Conservation (phyloP, 352 stramenopile species). For the Pythium apleroticum region DNA sequence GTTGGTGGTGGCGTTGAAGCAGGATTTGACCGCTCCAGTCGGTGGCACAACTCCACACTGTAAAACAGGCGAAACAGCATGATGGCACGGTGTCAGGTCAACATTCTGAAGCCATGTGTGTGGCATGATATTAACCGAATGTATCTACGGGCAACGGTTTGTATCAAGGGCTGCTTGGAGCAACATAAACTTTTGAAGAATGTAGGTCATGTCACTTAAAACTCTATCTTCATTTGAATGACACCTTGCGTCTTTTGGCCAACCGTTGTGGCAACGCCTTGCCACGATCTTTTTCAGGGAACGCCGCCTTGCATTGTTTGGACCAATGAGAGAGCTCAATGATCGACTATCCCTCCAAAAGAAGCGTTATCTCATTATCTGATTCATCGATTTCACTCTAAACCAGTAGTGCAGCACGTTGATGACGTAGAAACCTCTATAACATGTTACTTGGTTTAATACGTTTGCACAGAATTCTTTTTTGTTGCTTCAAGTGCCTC, state of each 20-base stretch:
- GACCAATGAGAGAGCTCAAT: neutral
- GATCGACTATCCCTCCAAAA: neutral
- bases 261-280: too few species aligned
- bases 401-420: neutral
- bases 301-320: neutral
- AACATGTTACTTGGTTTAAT: too few species aligned
- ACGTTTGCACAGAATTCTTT: too few species aligned
- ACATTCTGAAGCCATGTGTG: neutral
- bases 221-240: neutral
- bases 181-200: neutral
- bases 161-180: neutral
- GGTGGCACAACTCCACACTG: neutral
- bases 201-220: neutral
- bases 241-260: constrained; percentile 3
- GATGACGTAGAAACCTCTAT: neutral
- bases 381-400: neutral
- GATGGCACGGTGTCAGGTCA: neutral
- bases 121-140: neutral
- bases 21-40: neutral
- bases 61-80: neutral
- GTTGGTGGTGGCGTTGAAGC: neutral
- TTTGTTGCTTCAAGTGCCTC: too few species aligned
- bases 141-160: too few species aligned
- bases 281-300: constrained; percentile 4
- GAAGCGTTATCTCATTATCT: constrained; percentile 5